Conservation (phyloP, 148 eudicot genomes). For the Arbutus unedo region DNA sequence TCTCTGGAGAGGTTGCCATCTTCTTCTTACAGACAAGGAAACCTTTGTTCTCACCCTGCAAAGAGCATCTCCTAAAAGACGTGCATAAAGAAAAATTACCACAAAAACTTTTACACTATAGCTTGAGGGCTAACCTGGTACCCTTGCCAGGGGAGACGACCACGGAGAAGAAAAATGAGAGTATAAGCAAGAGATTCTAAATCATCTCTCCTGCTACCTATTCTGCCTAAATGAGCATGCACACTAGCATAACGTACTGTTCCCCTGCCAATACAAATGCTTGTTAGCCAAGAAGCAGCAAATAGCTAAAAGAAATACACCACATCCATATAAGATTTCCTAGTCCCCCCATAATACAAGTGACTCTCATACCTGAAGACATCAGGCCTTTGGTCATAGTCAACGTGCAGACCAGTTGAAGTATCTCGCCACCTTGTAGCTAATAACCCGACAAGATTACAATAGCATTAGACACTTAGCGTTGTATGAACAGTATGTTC, state of each 20-base stretch:
- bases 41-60: conserved; percentile 75
- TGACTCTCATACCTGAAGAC: conserved; percentile 55
- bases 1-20: conserved; percentile 78
- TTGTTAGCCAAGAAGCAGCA: conserved; percentile 7
- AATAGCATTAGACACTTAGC: conserved; percentile 6
- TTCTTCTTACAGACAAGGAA: conserved; percentile 88
- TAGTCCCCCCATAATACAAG: background rate
- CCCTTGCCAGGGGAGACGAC: conserved; percentile 90
- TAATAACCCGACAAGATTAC: conserved; percentile 19
- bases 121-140: conserved; percentile 49
- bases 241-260: conserved; percentile 89
- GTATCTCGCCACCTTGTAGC: conserved; percentile 68
- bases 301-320: background rate
- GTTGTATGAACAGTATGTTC: background rate
- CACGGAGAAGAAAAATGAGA: conserved; percentile 72
- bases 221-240: conserved; percentile 88
- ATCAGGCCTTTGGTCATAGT: conserved; percentile 82
- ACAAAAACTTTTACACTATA: background rate
- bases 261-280: conserved; percentile 45
- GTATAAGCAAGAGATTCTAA: conserved; percentile 88
- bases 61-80: conserved; percentile 18
- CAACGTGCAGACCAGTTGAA: conserved; percentile 54
- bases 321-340: background rate
- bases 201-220: conserved; percentile 78
- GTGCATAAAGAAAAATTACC: background rate